Evolutionary conservation across 2,329 filamentous ascomycete genomes (phyloP).

Genomic region (Penicillium sp.): DNA sequence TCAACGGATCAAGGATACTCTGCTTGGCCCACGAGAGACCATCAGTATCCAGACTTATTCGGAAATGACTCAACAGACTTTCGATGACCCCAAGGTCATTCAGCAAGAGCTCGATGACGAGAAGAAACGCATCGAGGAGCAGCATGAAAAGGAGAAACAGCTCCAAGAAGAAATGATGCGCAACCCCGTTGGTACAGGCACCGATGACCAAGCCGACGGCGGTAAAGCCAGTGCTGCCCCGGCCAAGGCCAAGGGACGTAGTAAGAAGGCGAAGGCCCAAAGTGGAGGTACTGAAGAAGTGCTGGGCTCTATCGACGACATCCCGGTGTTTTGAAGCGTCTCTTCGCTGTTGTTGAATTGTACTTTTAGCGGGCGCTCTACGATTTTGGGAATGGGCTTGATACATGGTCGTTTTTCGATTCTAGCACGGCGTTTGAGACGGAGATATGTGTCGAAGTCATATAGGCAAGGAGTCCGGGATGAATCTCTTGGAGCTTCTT

Average conservation of each 20-base stretch:
- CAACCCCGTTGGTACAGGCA: slow-evolving; percentile 36
- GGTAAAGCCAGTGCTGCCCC: slow-evolving; percentile 28
- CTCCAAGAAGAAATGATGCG: slow-evolving; percentile 42
- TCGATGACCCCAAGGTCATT: slow-evolving; percentile 39
- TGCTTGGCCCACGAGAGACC: slow-evolving; percentile 44
- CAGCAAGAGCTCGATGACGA: slow-evolving; percentile 43
- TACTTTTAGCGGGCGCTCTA: slow-evolving; percentile 6
- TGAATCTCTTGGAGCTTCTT: not conserved
- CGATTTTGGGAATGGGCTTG: slow-evolving; percentile 1
- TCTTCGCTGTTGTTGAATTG: not conserved
- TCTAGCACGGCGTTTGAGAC: not conserved
- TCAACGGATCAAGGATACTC: slow-evolving; percentile 48
- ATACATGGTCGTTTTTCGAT: slow-evolving; percentile 4
- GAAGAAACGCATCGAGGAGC: slow-evolving; percentile 44
- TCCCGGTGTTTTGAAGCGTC: slow-evolving; percentile 11
- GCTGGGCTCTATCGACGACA: slow-evolving; percentile 37
- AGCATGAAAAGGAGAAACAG: slow-evolving; percentile 43
- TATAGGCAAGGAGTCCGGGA: not conserved
- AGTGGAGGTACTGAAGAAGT: slow-evolving; percentile 40
- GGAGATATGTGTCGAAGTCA: not conserved
- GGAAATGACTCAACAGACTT: slow-evolving; percentile 43
- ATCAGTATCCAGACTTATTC: slow-evolving; percentile 44
- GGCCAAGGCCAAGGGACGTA: slow-evolving; percentile 29
- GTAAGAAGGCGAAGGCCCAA: slow-evolving; percentile 23
- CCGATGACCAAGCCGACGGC: slow-evolving; percentile 22